phyloP scores from a whole-genome alignment of 495 filamentous ascomycete species.

The Thozetella sp. region DNA sequence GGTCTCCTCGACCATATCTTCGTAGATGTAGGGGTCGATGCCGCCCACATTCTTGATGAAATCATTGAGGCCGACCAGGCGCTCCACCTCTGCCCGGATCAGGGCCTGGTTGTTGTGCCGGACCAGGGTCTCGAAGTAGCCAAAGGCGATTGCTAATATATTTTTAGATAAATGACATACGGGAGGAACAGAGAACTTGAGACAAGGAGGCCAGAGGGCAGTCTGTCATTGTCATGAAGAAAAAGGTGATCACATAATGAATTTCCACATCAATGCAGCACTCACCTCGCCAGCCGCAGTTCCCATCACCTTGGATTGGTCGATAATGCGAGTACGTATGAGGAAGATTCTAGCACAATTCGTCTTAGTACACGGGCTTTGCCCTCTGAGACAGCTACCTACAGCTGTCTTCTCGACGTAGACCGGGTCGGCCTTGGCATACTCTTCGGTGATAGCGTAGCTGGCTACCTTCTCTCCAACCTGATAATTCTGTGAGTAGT shows the following conservation, averaged over 20 bases:
- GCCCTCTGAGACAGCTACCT: conserved; percentile 26
- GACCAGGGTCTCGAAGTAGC: conserved; percentile 86
- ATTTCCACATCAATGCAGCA: conserved; percentile 4
- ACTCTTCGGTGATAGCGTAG: conserved; percentile 79
- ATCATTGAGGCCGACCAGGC: conserved; percentile 71
- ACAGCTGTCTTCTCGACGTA: conserved; percentile 87
- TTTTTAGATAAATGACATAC: too few relatives aligned
- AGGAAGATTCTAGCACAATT: conserved; percentile 64
- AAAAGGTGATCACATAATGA: background rate
- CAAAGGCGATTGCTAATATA: conserved; percentile 79
- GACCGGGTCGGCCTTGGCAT: conserved; percentile 85
- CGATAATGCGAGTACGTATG: conserved; percentile 86
- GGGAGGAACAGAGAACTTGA: too few relatives aligned
- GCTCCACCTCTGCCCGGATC: conserved; percentile 66
- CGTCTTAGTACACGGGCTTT: background rate
- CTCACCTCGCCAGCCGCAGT: conserved; percentile 97
- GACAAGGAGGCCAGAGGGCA: too few relatives aligned
- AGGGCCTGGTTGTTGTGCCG: conserved; percentile 62
- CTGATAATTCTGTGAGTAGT: background rate
- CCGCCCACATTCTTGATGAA: conserved; percentile 70
- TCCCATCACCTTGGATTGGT: conserved; percentile 87
- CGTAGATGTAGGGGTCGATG: conserved; percentile 65
- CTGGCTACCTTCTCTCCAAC: conserved; percentile 80
- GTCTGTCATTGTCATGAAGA: background rate
- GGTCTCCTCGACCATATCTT: conserved; percentile 82